Evolutionary conservation across 805 yeast species (phyloP), one percentile per base, ranked within the genome.

Genomic region (Schwanniomyces vanrijiae): DNA sequence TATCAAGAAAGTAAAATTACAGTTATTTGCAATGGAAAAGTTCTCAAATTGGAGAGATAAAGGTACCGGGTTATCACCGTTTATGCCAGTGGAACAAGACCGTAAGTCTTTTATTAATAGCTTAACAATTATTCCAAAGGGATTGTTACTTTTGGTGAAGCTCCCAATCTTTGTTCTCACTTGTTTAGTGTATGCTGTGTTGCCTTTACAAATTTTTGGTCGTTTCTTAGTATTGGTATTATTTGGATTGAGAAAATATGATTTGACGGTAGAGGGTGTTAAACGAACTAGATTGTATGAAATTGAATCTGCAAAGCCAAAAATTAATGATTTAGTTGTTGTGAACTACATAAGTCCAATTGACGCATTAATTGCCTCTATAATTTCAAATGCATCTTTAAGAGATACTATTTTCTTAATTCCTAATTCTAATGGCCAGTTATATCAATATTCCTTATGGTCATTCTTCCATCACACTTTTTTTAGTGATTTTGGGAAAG

Each of bases 11-110:
- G 10, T 5, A 14, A 29, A 6, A 33, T 33, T 33, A 29, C 20
- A 35, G 11, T 19, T 13, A 28, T 8, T 9, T n/a, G 14, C 11
- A n/a, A 86, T 90, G 96, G 96, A 88, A 68, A 85, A 87, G 66
- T 90, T 81, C 68, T 83, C 94, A 21, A 77, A 78, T 50, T 90
- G 88, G 84, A 78, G 96, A 65, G 97, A 90, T 61, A 87, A 83
- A 51, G 94, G 92, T 4, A 90, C 97, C 1, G 97, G 97, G n/a
- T 87, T 90, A 29, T 84, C 96, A 0, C 97, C 97, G 2, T 90
- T 89, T 55, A 71, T 86, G 68, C 96, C 96, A 0, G 54, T 62
- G 0, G 55, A 68, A n/a, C 47, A 47, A 14, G 49, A 61, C 37
- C 60, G 75, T 3, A 44, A 49, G 25, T 31, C 49, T 11, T 3